Percentiles rank a stretch among this genome's conserved stretches.
Evolutionary conservation across 179 eudicot genomes (phyloP).

Genomic region (Patellifolia procumbens): DNA sequence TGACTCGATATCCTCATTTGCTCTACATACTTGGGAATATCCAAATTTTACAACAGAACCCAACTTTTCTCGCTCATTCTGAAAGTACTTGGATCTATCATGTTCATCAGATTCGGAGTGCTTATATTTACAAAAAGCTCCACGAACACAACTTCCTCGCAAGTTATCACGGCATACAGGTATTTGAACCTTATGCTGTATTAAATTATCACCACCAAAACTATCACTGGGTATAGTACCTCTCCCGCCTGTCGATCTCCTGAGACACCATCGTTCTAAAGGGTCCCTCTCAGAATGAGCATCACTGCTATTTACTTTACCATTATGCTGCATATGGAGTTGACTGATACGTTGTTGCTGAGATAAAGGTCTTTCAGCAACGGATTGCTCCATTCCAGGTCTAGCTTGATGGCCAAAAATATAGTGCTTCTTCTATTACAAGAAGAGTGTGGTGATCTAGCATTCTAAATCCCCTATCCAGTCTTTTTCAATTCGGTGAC

Average conservation of each 20-base stretch:
- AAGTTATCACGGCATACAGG: conserved; percentile 29
- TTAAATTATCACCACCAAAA: conserved; percentile 9
- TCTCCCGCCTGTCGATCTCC: conserved; percentile 46
- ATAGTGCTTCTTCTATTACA: conserved; percentile 9
- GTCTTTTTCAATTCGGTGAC: background rate
- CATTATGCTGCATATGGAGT: conserved; percentile 13
- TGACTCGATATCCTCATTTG: conserved; percentile 4
- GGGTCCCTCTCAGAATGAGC: conserved; percentile 10
- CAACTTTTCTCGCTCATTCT: conserved; percentile 15
- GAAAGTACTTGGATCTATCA: conserved; percentile 19
- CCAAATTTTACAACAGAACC: conserved; percentile 11
- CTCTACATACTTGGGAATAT: conserved; percentile 22
- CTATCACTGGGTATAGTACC: conserved; percentile 2
- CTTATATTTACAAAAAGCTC: conserved; percentile 29
- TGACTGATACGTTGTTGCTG: conserved; percentile 14
- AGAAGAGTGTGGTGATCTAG: background rate
- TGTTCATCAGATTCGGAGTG: conserved; percentile 27
- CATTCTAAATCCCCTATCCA: conserved; percentile 4
- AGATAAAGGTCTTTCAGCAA: conserved; percentile 25
- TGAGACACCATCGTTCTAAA: conserved; percentile 50
- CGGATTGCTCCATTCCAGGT: conserved; percentile 32
- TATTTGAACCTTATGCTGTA: conserved; percentile 12
- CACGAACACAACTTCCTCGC: conserved; percentile 28
- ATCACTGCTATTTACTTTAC: conserved; percentile 15
- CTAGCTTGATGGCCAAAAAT: background rate